A percentile compares a stretch with the other conserved stretches of the same genome.
phyloP scores from a whole-genome alignment of 805 yeast species.

The Komagataella phaffii region DNA sequence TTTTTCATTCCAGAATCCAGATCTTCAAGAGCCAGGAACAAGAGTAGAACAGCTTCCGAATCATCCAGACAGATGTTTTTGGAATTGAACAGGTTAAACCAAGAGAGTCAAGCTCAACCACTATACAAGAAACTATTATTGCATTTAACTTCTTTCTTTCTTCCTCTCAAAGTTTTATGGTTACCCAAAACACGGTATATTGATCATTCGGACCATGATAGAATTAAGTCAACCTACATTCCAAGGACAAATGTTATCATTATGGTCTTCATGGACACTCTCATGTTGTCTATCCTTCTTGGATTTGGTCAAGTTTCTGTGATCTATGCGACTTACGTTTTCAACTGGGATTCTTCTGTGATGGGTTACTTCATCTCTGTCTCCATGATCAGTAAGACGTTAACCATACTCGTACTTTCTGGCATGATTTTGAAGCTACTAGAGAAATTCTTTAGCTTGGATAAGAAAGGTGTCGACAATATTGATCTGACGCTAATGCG shows the following conservation, averaged over 20 bases:
- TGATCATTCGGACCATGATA: conserved; percentile 7
- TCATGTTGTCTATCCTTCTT: conserved; percentile 23
- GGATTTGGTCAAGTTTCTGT: conserved; percentile 29
- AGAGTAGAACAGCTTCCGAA: conserved; percentile 26
- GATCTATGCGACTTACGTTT: conserved; percentile 38
- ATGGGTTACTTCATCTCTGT: conserved; percentile 44
- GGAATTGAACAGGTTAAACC: neutral
- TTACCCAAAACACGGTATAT: conserved; percentile 20
- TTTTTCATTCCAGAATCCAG: conserved; percentile 48
- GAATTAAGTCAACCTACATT: conserved; percentile 12
- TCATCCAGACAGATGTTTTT: conserved; percentile 3
- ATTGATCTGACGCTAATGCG: conserved; percentile 11
- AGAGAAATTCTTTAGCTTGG: conserved; percentile 19
- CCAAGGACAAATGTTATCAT: conserved; percentile 35
- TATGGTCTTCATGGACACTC: conserved; percentile 32
- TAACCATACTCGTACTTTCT: conserved; percentile 32
- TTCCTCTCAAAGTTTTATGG: conserved; percentile 44
- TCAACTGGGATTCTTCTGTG: conserved; percentile 38
- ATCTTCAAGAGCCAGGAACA: conserved; percentile 34
- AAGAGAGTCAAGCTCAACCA: neutral
- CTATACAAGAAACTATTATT: neutral
- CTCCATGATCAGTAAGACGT: conserved; percentile 34
- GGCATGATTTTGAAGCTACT: conserved; percentile 31
- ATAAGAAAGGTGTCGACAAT: conserved; percentile 34
- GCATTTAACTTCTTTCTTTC: conserved; percentile 13